Base-by-base conservation (phyloP, 257 asterid genomes). In the Solanum bulbocastanum region DNA sequence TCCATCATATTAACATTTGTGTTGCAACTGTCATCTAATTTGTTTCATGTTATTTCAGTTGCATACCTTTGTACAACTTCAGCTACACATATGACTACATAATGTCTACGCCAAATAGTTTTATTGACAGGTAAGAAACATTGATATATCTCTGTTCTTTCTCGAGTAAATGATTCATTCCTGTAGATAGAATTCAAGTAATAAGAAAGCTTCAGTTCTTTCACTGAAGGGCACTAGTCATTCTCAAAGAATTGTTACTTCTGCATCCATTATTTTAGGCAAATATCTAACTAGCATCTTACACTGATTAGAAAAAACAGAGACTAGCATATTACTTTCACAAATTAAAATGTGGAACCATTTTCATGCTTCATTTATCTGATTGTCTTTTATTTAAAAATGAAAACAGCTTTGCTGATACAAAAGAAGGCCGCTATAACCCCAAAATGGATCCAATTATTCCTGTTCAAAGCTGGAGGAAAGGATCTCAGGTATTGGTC, bases 41-140 rank as follows among this genome's bases (percentile, higher is more conserved):
- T 84, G 10, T 74, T 86, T 84, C 76, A 72, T 88, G 42, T 62
- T 86, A 88, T 90, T 92, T 86, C 98, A 97, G 99, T 92, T 97
- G 99, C 94, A 91, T 97, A 92, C 99, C 99, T 88, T 91, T 97
- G 39, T 96, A 96, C 92, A 96, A 96, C 93, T 96, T 97, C 96
- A 95, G 98, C 95, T 94, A 94, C 93, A 94, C 95, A 37, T 97
- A 97, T 87, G 95, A 97, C 87, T 97, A 96, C 87, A 94, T 97
- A 88, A 95, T 93, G 98, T 93, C 99, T 89, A 82, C 98, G 85
- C 89, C 96, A 87, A 95, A 92, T 87, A 96, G 99, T 90, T 97
- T 97, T 68, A 98, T 97, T 86, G 99, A 97, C 94, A 97, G 99
- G 99, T 95, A 42, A 91, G 88, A 69, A 78, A 65, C 37, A 33